Conservation (phyloP, 345 rosid species). For the Gossypium raimondii region DNA sequence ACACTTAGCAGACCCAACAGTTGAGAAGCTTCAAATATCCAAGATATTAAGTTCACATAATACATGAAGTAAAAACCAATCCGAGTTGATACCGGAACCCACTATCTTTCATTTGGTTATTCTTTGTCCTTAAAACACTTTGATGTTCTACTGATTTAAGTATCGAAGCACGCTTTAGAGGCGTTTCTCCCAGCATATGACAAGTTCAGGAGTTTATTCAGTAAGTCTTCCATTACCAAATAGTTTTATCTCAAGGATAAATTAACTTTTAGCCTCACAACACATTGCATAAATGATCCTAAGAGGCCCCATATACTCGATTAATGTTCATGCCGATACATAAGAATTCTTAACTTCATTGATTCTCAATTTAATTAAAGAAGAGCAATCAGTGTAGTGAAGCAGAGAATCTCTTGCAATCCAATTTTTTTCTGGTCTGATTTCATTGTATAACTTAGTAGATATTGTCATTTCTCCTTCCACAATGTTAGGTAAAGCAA, state of each 20-base stretch:
- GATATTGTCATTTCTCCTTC: background rate
- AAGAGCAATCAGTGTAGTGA: background rate
- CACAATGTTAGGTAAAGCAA: conserved; percentile 9
- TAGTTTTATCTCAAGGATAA: background rate
- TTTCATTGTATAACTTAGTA: background rate
- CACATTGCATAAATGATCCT: background rate
- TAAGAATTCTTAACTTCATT: background rate
- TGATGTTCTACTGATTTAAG: background rate
- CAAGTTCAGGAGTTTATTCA: background rate
- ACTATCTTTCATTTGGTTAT: background rate
- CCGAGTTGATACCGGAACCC: too few species aligned
- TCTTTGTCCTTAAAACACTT: background rate
- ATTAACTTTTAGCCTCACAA: background rate
- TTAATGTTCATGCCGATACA: background rate
- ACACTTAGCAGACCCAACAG: too few species aligned
- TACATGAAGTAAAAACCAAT: too few species aligned
- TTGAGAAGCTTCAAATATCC: too few species aligned
- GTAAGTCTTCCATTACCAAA: background rate
- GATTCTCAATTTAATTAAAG: background rate
- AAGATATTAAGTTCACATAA: too few species aligned
- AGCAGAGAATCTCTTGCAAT: background rate
- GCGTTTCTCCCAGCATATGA: background rate
- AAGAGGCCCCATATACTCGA: background rate
- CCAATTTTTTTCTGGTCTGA: background rate
- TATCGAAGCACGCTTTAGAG: background rate